Percentiles rank a stretch among this genome's conserved stretches.
These are phyloP conservation scores for Kwoniella sp. DNA, from an alignment of 768 basidiomycete species.

Conservation along the genomic window DNA sequence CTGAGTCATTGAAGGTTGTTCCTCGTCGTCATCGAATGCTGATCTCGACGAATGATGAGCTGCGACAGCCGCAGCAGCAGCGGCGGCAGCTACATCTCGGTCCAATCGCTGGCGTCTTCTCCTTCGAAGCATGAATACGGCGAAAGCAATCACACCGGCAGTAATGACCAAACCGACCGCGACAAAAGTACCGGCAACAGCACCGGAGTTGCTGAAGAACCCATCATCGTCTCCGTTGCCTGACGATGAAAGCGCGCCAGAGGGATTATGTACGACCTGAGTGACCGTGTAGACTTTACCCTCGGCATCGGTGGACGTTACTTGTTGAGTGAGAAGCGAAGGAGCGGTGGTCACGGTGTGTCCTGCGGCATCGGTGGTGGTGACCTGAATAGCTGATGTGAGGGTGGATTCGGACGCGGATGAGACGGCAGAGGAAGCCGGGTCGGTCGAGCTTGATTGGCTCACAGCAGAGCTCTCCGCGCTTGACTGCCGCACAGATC, in stretches of 20 bases:
- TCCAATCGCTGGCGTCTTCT: slow-evolving; percentile 54
- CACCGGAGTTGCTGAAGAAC: slow-evolving; percentile 76
- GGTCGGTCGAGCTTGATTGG: slow-evolving; percentile 9
- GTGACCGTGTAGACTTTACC: slow-evolving; percentile 54
- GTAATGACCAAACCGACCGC: slow-evolving; percentile 70
- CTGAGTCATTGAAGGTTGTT: slow-evolving; percentile 47
- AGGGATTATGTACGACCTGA: slow-evolving; percentile 53
- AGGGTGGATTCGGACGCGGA: slow-evolving; percentile 28
- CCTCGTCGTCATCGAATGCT: slow-evolving; percentile 53
- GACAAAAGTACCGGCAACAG: slow-evolving; percentile 74
- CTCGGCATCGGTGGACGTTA: slow-evolving; percentile 42
- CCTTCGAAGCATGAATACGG: slow-evolving; percentile 57
- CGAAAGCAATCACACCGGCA: slow-evolving; percentile 59
- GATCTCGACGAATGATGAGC: slow-evolving; percentile 37
- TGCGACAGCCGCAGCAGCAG: slow-evolving; percentile 51
- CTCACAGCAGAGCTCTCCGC: slow-evolving; percentile 8
- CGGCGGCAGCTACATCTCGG: slow-evolving; percentile 53
- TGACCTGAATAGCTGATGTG: slow-evolving; percentile 43
- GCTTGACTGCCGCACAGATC: neutral
- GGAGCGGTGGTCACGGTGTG: slow-evolving; percentile 48
- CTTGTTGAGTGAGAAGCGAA: slow-evolving; percentile 42
- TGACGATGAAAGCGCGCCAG: slow-evolving; percentile 18
- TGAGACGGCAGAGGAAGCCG: slow-evolving; percentile 1
- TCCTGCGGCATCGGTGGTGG: slow-evolving; percentile 47
- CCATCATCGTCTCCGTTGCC: slow-evolving; percentile 17